Conservation (phyloP, 225 moss, liverwort and hornwort genomes). For the Rhytidiadelphus loreus region DNA sequence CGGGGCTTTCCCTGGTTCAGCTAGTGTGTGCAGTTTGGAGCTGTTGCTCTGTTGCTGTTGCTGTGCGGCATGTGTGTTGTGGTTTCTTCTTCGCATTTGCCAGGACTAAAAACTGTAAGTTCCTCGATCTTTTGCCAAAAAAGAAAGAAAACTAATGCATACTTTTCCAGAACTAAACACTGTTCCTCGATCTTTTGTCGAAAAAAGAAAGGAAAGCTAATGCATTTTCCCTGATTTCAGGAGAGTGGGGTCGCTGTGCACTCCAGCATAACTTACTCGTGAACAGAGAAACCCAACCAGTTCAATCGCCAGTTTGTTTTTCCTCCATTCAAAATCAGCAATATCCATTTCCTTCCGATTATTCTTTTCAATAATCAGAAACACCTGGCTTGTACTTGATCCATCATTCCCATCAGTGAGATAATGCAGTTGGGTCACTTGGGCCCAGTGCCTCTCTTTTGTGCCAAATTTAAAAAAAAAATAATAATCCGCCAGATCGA, state of each 20-base stretch:
- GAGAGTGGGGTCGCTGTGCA: not conserved
- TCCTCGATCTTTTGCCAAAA: no score
- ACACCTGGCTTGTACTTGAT: not conserved
- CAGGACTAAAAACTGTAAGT: no score
- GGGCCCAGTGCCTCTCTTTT: not conserved
- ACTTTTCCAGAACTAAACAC: no score
- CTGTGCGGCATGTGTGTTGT: not conserved
- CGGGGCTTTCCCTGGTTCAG: no score
- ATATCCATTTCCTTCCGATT: not conserved
- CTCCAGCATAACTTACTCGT: not conserved
- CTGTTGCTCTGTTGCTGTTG: not conserved
- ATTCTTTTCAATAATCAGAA: not conserved
- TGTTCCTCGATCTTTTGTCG: not conserved
- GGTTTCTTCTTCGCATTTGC: not conserved
- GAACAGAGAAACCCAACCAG: not conserved
- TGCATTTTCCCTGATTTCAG: not conserved
- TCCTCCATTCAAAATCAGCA: not conserved
- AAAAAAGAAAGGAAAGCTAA: not conserved
- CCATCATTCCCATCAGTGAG: not conserved
- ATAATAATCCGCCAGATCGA: not conserved
- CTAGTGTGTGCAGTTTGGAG: no score
- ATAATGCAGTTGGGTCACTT: not conserved
- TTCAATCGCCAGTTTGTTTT: not conserved
- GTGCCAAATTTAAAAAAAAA: not conserved
- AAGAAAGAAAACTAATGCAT: not conserved